Evolutionary conservation across 805 yeast genomes (phyloP), one percentile per base, ranked within the genome.

Genomic region (Kluyveromyces starmeri): DNA sequence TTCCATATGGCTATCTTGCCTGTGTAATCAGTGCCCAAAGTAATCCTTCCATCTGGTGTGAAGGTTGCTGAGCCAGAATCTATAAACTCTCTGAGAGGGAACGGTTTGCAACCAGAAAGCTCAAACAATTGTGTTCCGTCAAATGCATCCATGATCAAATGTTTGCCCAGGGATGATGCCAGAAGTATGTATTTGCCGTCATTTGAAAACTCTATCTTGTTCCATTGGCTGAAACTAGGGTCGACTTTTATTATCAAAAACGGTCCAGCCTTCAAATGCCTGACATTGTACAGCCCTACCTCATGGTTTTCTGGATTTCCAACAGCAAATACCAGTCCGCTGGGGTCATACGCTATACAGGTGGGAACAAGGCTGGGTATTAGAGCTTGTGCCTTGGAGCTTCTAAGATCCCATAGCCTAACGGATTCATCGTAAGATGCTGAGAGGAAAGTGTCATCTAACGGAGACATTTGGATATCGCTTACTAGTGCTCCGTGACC

Each of bases 401-500:
- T 65, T 44, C 89, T 64, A 17, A 82, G 54, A 58, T 92, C 97
- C 98, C 98, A 92, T 5, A 83, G 45, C 43, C 92, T 73, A 1
- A 86, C 82, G 0, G 95, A 75, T 35, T 78, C 71, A 54, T 92
- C 98, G 37, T 71, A 55, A 0, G 94, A 71, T 0, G 88, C 68
- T 27, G 83, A 75, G 7, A 83, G 47, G 50, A 83, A 71, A 9
- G 70, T 59, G 48, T 79, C 86, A 36, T 69, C 68, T 4, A 72
- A 63, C 0, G 94, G 95, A 30, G 77, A 73, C 47, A 85, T 72
- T 55, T 81, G 85, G 4, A 92, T 56, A 7, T 75, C 70, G 4
- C 73, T 71, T 4, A 92, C 96, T 41, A 75, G 70, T 10, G 73
- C 83, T 33, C 76, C 75, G 55, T 92, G 98, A 2, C 96, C 97